A percentile compares a stretch with the other conserved stretches of the same genome.
These are phyloP conservation scores for Kitagawia praeruptora DNA, from an alignment of 129 eudicot genomes.

Conservation along the genomic window DNA sequence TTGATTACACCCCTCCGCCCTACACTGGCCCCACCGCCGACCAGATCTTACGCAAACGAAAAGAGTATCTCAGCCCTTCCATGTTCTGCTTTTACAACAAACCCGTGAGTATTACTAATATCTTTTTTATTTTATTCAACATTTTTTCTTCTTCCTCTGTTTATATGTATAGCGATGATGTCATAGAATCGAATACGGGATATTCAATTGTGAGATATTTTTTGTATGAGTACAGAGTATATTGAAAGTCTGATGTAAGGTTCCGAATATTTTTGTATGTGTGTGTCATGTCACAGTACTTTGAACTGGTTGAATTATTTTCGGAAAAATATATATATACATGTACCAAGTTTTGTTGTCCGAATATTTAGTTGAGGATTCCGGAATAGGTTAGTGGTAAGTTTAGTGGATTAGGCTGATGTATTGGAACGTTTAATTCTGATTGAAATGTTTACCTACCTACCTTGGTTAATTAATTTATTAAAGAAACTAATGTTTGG, in stretches of 20 bases:
- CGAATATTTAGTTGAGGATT: not conserved
- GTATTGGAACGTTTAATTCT: not conserved
- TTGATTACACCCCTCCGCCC: conserved; percentile 73
- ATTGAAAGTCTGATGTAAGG: not conserved
- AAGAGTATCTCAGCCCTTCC: conserved; percentile 79
- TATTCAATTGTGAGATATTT: too few relatives aligned
- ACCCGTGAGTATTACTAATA: conserved; percentile 32
- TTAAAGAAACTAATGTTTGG: conserved; percentile 1
- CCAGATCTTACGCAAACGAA: conserved; percentile 56
- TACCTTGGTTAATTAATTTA: not conserved
- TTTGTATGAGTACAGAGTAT: too few relatives aligned
- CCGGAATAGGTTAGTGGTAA: not conserved
- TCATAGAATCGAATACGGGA: not conserved
- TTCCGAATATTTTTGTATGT: not conserved
- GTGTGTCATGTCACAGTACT: too few relatives aligned
- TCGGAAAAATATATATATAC: not conserved
- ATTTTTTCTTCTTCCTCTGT: too few relatives aligned
- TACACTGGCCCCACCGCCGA: conserved; percentile 66
- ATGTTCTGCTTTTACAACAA: conserved; percentile 67
- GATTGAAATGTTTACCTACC: not conserved
- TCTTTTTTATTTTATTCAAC: too few relatives aligned
- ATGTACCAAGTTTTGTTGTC: not conserved
- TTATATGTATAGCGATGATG: too few relatives aligned
- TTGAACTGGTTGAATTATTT: not conserved
- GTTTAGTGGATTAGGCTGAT: not conserved